phyloP scores from a whole-genome alignment of 2,329 filamentous ascomycete genomes.

The Alternaria ethzedia region DNA sequence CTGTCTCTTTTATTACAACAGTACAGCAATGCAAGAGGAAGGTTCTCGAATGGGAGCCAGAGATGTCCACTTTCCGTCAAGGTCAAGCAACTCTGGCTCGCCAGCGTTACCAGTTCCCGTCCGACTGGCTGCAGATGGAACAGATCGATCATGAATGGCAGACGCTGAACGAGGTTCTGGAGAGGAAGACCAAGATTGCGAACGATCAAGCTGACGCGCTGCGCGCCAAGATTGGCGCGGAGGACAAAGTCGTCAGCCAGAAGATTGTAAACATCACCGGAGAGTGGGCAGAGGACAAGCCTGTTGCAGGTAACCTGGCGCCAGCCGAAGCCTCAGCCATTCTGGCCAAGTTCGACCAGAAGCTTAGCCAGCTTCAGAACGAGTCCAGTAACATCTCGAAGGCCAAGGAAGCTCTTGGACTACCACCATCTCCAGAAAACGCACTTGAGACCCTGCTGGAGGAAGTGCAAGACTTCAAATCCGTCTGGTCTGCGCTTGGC shows the following conservation, averaged over 20 bases:
- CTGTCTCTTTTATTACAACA: constrained; percentile 97
- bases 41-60: constrained; percentile 91
- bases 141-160: constrained; percentile 98
- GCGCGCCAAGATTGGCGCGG: constrained; percentile 90
- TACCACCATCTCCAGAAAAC: constrained; percentile 79
- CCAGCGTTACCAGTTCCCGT: constrained; percentile 91
- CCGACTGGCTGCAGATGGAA: constrained; percentile 93
- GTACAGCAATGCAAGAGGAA: constrained; percentile 96
- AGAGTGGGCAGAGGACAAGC: constrained; percentile 96
- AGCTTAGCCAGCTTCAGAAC: constrained; percentile 82
- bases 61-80: constrained; percentile 94
- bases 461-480: constrained; percentile 98
- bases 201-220: constrained; percentile 95
- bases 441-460: constrained; percentile 86
- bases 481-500: constrained; percentile 93
- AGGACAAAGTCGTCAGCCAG: constrained; percentile 88
- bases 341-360: constrained; percentile 79
- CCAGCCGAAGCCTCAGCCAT: constrained; percentile 87
- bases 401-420: constrained; percentile 93
- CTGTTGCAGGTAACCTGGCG: constrained; percentile 90
- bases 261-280: constrained; percentile 84
- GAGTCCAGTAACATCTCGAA: constrained; percentile 94
- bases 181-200: constrained; percentile 92
- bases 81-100: constrained; percentile 90
- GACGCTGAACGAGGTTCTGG: constrained; percentile 87